Conservation (phyloP, 1,284 basidiomycete genomes). For the Leccinum pachyderme region DNA sequence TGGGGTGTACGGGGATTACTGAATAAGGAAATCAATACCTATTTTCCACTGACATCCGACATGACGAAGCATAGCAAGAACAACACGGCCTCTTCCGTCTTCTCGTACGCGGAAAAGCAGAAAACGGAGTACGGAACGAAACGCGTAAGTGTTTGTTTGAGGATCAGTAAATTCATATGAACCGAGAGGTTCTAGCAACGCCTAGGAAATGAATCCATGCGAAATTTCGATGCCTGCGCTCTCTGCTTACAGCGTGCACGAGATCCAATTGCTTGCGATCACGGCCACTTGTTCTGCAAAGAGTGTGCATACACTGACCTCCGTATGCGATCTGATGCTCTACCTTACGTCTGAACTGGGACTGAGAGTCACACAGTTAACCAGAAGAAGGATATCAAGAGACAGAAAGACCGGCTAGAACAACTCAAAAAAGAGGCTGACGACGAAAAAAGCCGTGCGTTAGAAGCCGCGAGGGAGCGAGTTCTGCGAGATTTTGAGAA, state of each 20-base stretch:
- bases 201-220: conserved; percentile 87
- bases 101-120: conserved; percentile 84
- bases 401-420: conserved; percentile 76
- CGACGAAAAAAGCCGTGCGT: conserved; percentile 63
- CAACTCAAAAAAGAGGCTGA: conserved; percentile 73
- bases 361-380: conserved; percentile 47
- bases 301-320: conserved; percentile 82
- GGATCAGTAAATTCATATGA: conserved; percentile 1
- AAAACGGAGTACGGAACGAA: conserved; percentile 82
- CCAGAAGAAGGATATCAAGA: conserved; percentile 90
- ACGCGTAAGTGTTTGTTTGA: conserved; percentile 43
- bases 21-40: neutral
- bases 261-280: conserved; percentile 77
- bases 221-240: conserved; percentile 82
- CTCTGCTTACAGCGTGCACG: conserved; percentile 79
- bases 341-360: neutral
- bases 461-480: conserved; percentile 75
- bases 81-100: conserved; percentile 82
- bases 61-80: conserved; percentile 91
- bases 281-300: conserved; percentile 90
- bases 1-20: neutral
- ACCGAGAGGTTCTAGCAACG: conserved; percentile 56
- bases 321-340: conserved; percentile 43
- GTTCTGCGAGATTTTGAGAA: conserved; percentile 86
- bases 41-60: neutral